Evolutionary conservation across 345 rosid species (phyloP).

Genomic region (Euphorbia peplus): DNA sequence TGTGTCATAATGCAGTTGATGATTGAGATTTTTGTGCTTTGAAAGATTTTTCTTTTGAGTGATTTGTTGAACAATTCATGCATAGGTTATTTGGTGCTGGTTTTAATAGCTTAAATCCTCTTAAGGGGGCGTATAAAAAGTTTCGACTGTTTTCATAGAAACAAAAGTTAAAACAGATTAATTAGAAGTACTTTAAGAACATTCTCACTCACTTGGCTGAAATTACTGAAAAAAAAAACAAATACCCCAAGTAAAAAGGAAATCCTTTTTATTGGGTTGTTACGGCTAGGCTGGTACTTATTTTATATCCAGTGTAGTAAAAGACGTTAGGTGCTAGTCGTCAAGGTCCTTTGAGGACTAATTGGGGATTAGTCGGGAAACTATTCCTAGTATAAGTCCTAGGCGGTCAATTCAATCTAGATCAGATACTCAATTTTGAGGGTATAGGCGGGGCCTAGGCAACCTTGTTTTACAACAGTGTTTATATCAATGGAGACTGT

Average conservation of each 20-base stretch:
- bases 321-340: too few species aligned
- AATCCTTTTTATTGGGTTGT: background rate
- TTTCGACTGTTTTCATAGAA: background rate
- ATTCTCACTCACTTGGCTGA: background rate
- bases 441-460: too few species aligned
- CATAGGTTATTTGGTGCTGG: background rate
- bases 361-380: too few species aligned
- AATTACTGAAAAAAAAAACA: background rate
- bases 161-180: background rate
- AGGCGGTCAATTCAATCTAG: too few species aligned
- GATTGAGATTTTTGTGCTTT: background rate
- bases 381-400: too few species aligned
- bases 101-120: background rate
- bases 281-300: background rate
- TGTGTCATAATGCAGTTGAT: background rate
- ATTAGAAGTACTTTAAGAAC: background rate
- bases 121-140: background rate
- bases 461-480: too few species aligned
- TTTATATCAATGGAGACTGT: too few species aligned
- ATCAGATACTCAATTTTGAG: too few species aligned
- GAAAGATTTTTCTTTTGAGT: background rate
- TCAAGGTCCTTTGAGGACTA: too few species aligned
- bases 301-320: too few species aligned
- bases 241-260: background rate
- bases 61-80: background rate